Percentiles rank a stretch among this genome's conserved stretches.
phyloP scores from a whole-genome alignment of 306 rosid species.

The Prunus fruticosa region DNA sequence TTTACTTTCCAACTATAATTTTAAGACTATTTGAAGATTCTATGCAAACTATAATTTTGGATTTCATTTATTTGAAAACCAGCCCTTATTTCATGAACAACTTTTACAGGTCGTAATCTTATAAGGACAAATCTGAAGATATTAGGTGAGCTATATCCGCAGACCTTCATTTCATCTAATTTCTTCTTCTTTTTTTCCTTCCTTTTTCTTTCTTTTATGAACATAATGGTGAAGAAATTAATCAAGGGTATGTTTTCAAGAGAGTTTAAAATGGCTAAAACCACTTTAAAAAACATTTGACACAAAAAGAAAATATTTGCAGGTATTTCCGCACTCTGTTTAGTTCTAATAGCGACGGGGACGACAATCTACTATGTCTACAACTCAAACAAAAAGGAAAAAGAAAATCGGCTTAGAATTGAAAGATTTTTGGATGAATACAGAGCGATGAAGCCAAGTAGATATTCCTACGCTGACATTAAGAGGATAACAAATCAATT shows the following conservation, averaged over 20 bases:
- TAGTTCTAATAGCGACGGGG: background rate
- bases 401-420: constrained; percentile 20
- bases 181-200: too few species aligned
- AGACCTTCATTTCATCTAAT: background rate
- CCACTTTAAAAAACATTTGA: too few species aligned
- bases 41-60: background rate
- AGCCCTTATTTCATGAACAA: background rate
- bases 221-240: too few species aligned
- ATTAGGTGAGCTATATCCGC: background rate
- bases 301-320: background rate
- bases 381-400: background rate
- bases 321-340: constrained; percentile 23
- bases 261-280: too few species aligned
- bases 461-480: constrained; percentile 25
- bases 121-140: background rate
- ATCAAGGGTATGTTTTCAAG: too few species aligned
- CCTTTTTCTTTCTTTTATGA: too few species aligned
- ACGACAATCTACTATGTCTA: constrained; percentile 5
- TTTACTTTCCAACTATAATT: background rate
- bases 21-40: too few species aligned
- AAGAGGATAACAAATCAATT: constrained; percentile 22
- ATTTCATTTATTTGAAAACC: background rate
- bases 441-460: constrained; percentile 28
- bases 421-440: constrained; percentile 37
- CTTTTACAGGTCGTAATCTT: background rate